A percentile compares a stretch with the other conserved stretches of the same genome.
Evolutionary conservation across 345 rosid genomes (phyloP).

Genomic region (Cardamine occulta): DNA sequence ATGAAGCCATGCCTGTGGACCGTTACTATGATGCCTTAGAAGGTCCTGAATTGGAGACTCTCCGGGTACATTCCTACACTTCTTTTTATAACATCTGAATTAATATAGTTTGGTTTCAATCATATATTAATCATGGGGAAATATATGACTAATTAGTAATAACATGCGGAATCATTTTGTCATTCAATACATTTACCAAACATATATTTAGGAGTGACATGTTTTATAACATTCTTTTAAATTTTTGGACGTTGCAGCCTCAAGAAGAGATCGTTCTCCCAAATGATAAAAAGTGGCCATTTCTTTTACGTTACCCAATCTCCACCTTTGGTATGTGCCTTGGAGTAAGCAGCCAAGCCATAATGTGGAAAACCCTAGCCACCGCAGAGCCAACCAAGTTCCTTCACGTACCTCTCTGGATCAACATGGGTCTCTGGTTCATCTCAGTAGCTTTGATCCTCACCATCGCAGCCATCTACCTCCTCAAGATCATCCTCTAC

Average conservation of each 20-base stretch:
- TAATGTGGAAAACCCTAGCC: conserved; percentile 78
- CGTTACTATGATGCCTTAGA: conserved; percentile 79
- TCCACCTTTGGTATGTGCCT: conserved; percentile 90
- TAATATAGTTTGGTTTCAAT: not conserved
- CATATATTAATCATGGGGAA: not conserved
- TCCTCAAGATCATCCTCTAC: conserved; percentile 61
- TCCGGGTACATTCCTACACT: conserved; percentile 51
- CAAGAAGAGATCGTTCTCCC: conserved; percentile 76
- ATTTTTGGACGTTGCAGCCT: conserved; percentile 47
- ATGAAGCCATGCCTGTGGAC: conserved; percentile 64
- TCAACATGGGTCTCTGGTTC: conserved; percentile 65
- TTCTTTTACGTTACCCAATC: conserved; percentile 71
- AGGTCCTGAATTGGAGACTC: conserved; percentile 84
- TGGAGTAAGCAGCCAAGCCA: conserved; percentile 87
- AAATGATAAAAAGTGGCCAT: conserved; percentile 75
- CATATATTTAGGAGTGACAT: not conserved
- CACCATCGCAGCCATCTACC: conserved; percentile 53
- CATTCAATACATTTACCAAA: not conserved
- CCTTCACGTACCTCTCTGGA: conserved; percentile 52
- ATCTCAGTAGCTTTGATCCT: conserved; percentile 55
- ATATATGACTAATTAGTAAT: not conserved
- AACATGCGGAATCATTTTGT: not conserved
- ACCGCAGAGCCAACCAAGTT: conserved; percentile 63
- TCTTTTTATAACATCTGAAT: not conserved
- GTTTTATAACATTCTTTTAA: not conserved